These are phyloP conservation scores for Paspalum notatum DNA, from an alignment of 176 grass and related monocot species.

Conservation along the genomic window DNA sequence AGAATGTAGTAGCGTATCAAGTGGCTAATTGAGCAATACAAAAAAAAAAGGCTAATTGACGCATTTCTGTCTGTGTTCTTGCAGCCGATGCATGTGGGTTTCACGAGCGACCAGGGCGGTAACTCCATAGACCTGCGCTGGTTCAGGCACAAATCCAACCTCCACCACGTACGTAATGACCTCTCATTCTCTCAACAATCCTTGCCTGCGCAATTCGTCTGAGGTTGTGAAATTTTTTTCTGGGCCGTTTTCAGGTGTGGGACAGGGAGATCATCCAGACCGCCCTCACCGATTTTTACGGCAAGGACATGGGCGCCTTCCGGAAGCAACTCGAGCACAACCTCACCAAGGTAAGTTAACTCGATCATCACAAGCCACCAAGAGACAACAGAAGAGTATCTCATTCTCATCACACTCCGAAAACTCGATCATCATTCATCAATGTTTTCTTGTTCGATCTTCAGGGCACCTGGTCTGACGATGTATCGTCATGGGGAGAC, in stretches of 20 bases:
- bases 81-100: slow-evolving; percentile 94
- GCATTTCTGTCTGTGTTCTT: neutral
- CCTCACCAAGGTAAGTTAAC: slow-evolving; percentile 58
- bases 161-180: slow-evolving; percentile 80
- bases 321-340: slow-evolving; percentile 65
- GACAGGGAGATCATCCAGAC: slow-evolving; percentile 91
- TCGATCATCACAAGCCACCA: neutral
- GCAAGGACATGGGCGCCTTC: slow-evolving; percentile 64
- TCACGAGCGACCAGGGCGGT: slow-evolving; percentile 81
- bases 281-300: slow-evolving; percentile 59
- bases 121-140: slow-evolving; percentile 74
- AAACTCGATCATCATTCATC: neutral
- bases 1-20: too few species aligned
- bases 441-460: neutral
- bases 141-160: slow-evolving; percentile 82
- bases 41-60: neutral
- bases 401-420: neutral
- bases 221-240: neutral
- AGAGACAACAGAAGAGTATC: neutral
- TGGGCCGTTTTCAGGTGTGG: slow-evolving; percentile 64
- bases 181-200: neutral
- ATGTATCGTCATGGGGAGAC: slow-evolving; percentile 65
- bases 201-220: neutral
- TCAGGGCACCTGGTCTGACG: slow-evolving; percentile 66
- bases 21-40: too few species aligned